Evolutionary conservation across 192 early-diverging fungal genomes (phyloP).

Genomic region (Cladochytrium replicatum): DNA sequence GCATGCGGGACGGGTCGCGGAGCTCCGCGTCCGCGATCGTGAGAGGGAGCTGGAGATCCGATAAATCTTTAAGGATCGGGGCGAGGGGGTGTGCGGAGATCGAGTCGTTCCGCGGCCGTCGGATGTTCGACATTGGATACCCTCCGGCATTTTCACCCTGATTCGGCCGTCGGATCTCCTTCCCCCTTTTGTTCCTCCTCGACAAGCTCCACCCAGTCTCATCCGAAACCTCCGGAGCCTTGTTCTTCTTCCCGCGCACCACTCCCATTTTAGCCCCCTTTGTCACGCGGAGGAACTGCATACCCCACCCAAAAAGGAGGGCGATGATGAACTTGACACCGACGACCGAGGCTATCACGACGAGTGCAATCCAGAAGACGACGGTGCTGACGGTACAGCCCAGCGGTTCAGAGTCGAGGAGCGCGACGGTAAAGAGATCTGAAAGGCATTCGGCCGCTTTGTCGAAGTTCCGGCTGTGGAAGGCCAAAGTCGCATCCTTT

Average conservation of each 20-base stretch:
- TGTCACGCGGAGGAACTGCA: too few relatives aligned
- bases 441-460: slow-evolving; percentile 7
- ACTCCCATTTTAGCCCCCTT: too few relatives aligned
- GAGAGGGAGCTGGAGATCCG: neutral
- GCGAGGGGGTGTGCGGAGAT: slow-evolving; percentile 5
- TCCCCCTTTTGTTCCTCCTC: too few relatives aligned
- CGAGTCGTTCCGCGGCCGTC: neutral
- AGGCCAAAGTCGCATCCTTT: neutral
- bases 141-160: slow-evolving; percentile 1
- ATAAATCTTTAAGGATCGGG: too few relatives aligned
- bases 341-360: slow-evolving; percentile 14
- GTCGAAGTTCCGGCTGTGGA: neutral
- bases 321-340: slow-evolving; percentile 16
- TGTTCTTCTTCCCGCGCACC: neutral
- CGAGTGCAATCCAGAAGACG: slow-evolving; percentile 1
- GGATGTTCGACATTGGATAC: slow-evolving; percentile 10
- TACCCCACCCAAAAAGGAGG: slow-evolving; percentile 10
- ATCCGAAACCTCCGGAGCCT: neutral
- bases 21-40: slow-evolving; percentile 2
- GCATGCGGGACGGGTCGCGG: slow-evolving; percentile 13
- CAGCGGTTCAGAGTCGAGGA: neutral
- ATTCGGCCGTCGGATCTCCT: too few relatives aligned
- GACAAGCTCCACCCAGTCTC: too few relatives aligned
- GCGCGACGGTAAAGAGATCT: neutral
- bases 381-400: slow-evolving; percentile 4